Evolutionary conservation across 2,329 filamentous ascomycete genomes (phyloP).

Genomic region (Waltergamsia citrina): DNA sequence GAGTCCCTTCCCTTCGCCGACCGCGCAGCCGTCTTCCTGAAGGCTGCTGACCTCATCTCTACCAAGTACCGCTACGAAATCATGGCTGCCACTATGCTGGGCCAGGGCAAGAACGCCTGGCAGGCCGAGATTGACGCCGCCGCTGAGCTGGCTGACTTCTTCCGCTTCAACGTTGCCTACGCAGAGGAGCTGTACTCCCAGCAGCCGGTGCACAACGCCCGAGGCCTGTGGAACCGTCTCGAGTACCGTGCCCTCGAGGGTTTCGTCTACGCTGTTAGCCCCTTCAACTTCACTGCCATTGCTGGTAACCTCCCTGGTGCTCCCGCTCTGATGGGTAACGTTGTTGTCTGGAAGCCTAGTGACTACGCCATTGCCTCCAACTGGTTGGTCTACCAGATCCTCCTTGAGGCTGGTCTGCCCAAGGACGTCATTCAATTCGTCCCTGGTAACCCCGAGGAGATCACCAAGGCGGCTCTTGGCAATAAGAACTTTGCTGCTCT

Average conservation of each 20-base stretch:
- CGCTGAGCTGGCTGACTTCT: conserved; percentile 85
- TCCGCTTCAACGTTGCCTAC: conserved; percentile 90
- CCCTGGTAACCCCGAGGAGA: conserved; percentile 75
- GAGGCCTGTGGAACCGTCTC: conserved; percentile 84
- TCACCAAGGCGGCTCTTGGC: conserved; percentile 67
- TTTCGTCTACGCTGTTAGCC: conserved; percentile 88
- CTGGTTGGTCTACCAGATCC: conserved; percentile 82
- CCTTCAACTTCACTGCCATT: conserved; percentile 97
- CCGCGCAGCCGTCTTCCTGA: conserved; percentile 86
- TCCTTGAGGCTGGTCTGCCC: conserved; percentile 84
- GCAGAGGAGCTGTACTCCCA: conserved; percentile 83
- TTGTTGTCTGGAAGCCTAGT: conserved; percentile 95
- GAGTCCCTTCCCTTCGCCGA: conserved; percentile 81
- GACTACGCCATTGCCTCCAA: conserved; percentile 82
- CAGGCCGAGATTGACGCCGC: conserved; percentile 98
- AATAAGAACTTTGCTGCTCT: conserved; percentile 82
- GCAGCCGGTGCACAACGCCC: conserved; percentile 75
- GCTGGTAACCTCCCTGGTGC: conserved; percentile 77
- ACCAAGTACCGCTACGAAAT: conserved; percentile 94
- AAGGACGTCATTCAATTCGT: conserved; percentile 89
- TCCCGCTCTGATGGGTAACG: conserved; percentile 85
- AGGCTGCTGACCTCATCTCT: conserved; percentile 84
- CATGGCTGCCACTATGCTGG: conserved; percentile 92
- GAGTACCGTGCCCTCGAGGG: conserved; percentile 88
- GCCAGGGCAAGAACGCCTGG: conserved; percentile 97